A percentile compares a stretch with the other conserved stretches of the same genome.
These are phyloP conservation scores for Pythium dissimile DNA, from an alignment of 352 stramenopile species.

Conservation along the genomic window DNA sequence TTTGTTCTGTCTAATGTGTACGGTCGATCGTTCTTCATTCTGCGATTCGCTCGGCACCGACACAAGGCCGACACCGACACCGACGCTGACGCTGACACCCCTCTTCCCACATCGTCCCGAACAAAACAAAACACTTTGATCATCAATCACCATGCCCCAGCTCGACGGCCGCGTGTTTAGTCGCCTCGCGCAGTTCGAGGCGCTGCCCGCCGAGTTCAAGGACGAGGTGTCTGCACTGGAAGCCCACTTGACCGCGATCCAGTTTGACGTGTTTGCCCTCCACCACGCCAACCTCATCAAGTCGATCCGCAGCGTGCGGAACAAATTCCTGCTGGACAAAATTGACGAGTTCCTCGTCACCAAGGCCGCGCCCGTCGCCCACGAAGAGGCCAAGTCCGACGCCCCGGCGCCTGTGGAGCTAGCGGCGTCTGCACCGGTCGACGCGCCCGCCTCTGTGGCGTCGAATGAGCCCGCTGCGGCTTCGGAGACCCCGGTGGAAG, in stretches of 20 bases:
- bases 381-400: not conserved
- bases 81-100: not conserved
- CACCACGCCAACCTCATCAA: slow-evolving; percentile 37
- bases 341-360: slow-evolving; percentile 3
- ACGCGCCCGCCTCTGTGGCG: not conserved
- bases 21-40: too few species aligned
- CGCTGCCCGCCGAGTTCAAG: slow-evolving; percentile 6
- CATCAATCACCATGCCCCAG: slow-evolving; percentile 4
- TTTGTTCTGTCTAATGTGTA: too few species aligned
- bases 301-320: slow-evolving; percentile 38
- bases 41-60: not conserved
- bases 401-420: too few species aligned
- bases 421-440: not conserved
- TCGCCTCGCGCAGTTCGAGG: slow-evolving; percentile 19
- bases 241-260: slow-evolving; percentile 39
- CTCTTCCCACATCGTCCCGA: too few species aligned
- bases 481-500: not conserved
- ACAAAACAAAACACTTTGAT: not conserved
- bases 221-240: slow-evolving; percentile 18
- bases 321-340: slow-evolving; percentile 23
- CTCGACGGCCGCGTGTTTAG: slow-evolving; percentile 22
- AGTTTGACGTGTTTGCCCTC: slow-evolving; percentile 20
- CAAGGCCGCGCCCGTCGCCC: not conserved
- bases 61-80: not conserved
- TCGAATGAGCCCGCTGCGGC: not conserved